These are phyloP conservation scores for Talaromyces pinophilus DNA, from an alignment of 2,329 filamentous ascomycete genomes.

Conservation along the genomic window DNA sequence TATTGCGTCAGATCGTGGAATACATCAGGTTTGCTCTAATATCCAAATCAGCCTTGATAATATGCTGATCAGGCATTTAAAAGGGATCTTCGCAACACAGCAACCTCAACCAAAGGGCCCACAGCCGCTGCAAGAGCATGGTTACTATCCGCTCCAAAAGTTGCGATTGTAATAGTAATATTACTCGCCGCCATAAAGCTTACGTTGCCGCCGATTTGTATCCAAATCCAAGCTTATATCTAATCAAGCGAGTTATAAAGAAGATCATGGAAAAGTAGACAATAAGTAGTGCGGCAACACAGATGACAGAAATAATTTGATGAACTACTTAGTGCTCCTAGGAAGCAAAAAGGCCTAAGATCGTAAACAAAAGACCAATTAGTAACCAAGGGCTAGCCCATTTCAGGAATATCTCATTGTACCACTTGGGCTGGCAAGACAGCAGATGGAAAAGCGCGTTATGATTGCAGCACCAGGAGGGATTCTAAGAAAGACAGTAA, in stretches of 20 bases:
- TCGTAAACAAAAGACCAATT: conserved; percentile 82
- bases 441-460: too few species aligned
- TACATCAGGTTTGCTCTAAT: too few species aligned
- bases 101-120: conserved; percentile 82
- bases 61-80: too few species aligned
- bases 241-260: conserved; percentile 63
- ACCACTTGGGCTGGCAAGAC: conserved; percentile 49
- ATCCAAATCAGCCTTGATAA: too few species aligned
- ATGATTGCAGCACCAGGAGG: too few species aligned
- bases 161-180: conserved; percentile 82
- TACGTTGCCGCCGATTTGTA: conserved; percentile 73
- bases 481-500: too few species aligned
- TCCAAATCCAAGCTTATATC: conserved; percentile 67
- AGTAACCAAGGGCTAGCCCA: conserved; percentile 72
- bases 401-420: conserved; percentile 67
- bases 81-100: conserved; percentile 57
- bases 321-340: conserved; percentile 76
- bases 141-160: conserved; percentile 74
- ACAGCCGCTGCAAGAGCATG: conserved; percentile 82
- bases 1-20: too few species aligned
- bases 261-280: conserved; percentile 82
- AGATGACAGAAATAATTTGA: conserved; percentile 78
- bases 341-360: conserved; percentile 79
- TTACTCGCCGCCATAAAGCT: conserved; percentile 90
- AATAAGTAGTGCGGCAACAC: conserved; percentile 76